A percentile compares a stretch with the other conserved stretches of the same genome.
These are phyloP conservation scores for Boletus patriciae DNA, from an alignment of 768 basidiomycete genomes.

Conservation along the genomic window DNA sequence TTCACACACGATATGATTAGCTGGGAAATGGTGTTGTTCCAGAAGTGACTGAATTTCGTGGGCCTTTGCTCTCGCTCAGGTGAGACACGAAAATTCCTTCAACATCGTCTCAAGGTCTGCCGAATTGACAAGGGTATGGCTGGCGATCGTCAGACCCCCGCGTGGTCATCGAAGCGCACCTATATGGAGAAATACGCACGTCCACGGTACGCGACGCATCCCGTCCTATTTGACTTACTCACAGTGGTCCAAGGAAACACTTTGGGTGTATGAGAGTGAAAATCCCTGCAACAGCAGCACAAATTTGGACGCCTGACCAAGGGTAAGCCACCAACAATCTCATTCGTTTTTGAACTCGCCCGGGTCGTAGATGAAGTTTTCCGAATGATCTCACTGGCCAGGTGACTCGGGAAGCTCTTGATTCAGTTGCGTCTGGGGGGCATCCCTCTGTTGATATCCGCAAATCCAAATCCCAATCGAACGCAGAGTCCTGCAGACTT, in stretches of 20 bases:
- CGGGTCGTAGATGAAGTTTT: neutral
- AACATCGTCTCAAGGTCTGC: too few species aligned
- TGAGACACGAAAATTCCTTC: too few species aligned
- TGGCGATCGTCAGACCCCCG: neutral
- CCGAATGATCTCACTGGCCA: neutral
- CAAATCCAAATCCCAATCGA: too few species aligned
- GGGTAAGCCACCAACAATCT: neutral
- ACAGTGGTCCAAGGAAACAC: neutral
- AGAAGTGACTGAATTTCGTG: too few species aligned
- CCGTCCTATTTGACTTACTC: neutral
- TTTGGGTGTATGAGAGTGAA: neutral
- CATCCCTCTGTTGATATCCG: too few species aligned
- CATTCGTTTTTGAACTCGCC: neutral
- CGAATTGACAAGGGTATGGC: too few species aligned
- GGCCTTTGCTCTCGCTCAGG: too few species aligned
- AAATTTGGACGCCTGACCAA: neutral
- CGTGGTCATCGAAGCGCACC: too few species aligned
- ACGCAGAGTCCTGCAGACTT: neutral
- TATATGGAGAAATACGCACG: neutral
- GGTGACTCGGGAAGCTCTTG: neutral
- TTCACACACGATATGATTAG: too few species aligned
- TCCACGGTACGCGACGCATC: neutral
- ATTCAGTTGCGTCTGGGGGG: conserved; percentile 1
- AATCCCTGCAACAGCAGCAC: neutral
- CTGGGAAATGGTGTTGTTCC: too few species aligned